Base-by-base conservation (phyloP, 73 alveolate species). In the Paraurostyla sp. region DNA sequence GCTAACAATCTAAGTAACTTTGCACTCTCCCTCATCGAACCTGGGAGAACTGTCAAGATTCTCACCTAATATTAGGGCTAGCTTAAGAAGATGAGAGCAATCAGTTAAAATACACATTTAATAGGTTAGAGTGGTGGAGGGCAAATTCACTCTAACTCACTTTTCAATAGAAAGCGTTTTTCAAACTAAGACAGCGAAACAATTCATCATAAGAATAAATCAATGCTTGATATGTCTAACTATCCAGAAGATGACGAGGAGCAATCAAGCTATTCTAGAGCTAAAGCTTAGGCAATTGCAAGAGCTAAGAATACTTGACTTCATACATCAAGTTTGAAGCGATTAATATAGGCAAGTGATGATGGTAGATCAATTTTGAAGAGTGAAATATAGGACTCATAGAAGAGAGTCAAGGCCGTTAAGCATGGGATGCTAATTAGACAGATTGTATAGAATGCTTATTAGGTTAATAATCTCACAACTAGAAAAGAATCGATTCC, bases 391-490 rank as follows among this genome's bases (percentile, higher is more conserved):
- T 59, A 36, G 7, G 84, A 69, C 7, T 69, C 84, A 6, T 41
- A 69, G 29, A 4, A 69, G 22, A 69, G 84, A 43, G 65, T 69
- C 18, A 38, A 41, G 69, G 65, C 59, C 22, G 63, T 69, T 23
- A 69, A 69, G 38, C 84, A 69, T 69, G 84, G 84, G 3, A 69
- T 69, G 84, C 65, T 43, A 2, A 69, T 69, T 36, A 41, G 38
- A 23, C n/a, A 69, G 41, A 33, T 69, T 6, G 38, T 69, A 4
- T 18, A 38, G 23, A 22, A 15, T 4, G 65, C 59, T 6, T 43
- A 41, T 15, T 38, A 36, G 7, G 38, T 22, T 3, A 29, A 41
- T 41, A 16, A 15, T 13, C 23, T 36, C 18, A 15, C 9, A 16
- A 30, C 59, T 69, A 3, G 38, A 23, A 69, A 15, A 13, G 7